Evolutionary conservation across 2,329 filamentous ascomycete species (phyloP), one percentile per base, ranked within the genome.

Genomic region (Hypoxylon sp.): DNA sequence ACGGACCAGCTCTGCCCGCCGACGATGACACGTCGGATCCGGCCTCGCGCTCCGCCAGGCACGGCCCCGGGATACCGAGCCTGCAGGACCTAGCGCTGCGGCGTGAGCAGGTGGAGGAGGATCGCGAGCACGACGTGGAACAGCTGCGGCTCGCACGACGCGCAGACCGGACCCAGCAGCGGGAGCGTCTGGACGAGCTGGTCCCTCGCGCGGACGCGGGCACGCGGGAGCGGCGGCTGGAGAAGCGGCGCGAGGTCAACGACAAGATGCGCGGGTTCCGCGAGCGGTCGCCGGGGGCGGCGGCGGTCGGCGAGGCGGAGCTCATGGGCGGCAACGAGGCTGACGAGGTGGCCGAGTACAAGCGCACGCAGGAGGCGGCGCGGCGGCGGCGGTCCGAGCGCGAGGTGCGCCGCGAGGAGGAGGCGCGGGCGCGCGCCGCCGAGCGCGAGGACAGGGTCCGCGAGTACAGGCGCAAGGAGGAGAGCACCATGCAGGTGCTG

Each of bases 131-230:
- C 68, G 53, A 73, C 70, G 73, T 77, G 11, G 77, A 81, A 1
- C 81, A 84, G 40, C 78, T 90, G 1, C 85, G 85, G 3, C 77
- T 79, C 13, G 83, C n/a, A n/a, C n/a, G n/a, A n/a, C 83, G 4
- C 88, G 90, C 51, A 85, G 83, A 61, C 74, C 78, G 11, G 89
- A 95, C 64, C 85, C 88, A 80, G 3, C 89, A 94, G 68, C 89
- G 88, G 62, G 88, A 89, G 51, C 83, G 84, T 0, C 81, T 95
- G 0, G 91, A 97, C 11, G 93, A 97, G 63, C 77, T 97, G 0
- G 85, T 82, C 0, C 93, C 94, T 0, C 90, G 91, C 9, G 91
- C 94, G 0, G 92, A 95, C 58, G 79, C 92, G 0, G 92, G 93
- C 0, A 90, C 90, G 1, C 87, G 88, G 41, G 94, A 97, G 76